Conservation (phyloP, 208 protist species). For the Leishmania major region DNA sequence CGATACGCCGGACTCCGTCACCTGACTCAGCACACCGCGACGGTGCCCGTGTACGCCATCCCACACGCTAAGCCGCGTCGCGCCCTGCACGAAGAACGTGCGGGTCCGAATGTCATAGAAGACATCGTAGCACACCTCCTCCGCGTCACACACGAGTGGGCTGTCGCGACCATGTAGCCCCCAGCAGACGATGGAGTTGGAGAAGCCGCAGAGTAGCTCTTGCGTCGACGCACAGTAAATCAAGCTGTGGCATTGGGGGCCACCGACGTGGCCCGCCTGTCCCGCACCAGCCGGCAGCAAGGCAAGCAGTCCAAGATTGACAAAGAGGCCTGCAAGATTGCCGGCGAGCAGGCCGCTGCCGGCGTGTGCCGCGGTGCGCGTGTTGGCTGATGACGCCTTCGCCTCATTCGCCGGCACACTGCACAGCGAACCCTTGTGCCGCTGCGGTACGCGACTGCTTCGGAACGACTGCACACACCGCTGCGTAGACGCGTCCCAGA, state of each 20-base stretch:
- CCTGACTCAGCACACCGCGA: slow-evolving; percentile 45
- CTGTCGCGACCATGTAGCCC: slow-evolving; percentile 29
- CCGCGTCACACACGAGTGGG: slow-evolving; percentile 44
- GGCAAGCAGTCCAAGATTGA: slow-evolving; percentile 23
- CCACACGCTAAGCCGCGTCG: slow-evolving; percentile 68
- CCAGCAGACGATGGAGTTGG: slow-evolving; percentile 59
- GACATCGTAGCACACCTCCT: slow-evolving; percentile 41
- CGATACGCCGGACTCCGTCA: slow-evolving; percentile 16
- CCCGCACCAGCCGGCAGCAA: slow-evolving; percentile 21
- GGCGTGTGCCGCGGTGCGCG: slow-evolving; percentile 1
- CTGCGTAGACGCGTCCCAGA: slow-evolving; percentile 84
- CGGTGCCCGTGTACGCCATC: slow-evolving; percentile 52
- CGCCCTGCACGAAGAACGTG: slow-evolving; percentile 61
- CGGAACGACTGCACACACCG: slow-evolving; percentile 77
- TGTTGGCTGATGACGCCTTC: slow-evolving; percentile 2
- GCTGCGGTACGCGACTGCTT: slow-evolving; percentile 9
- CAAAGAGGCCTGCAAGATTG: slow-evolving; percentile 10
- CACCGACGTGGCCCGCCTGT: slow-evolving; percentile 7
- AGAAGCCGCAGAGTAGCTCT: slow-evolving; percentile 66
- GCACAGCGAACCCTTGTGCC: background rate
- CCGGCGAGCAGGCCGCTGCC: background rate
- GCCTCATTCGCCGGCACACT: background rate
- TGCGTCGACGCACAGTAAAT: slow-evolving; percentile 51
- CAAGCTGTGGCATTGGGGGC: slow-evolving; percentile 31
- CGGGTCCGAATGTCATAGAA: slow-evolving; percentile 48